These are phyloP conservation scores for Fusarium chuoi DNA, from an alignment of 2,329 filamentous ascomycete species.

Conservation along the genomic window DNA sequence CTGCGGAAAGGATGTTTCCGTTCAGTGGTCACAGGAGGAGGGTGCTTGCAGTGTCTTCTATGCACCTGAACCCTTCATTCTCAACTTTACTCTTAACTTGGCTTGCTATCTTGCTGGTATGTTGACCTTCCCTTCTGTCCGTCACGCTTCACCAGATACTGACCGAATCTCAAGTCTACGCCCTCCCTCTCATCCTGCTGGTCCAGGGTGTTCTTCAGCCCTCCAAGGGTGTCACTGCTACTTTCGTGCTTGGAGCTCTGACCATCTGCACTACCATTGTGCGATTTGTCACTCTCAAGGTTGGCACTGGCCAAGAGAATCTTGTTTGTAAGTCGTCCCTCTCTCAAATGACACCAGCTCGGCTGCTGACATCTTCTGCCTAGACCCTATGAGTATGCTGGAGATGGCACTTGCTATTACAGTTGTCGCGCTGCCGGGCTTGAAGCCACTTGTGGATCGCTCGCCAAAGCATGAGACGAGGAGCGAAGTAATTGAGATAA, in stretches of 20 bases:
- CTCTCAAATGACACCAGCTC: fast-evolving
- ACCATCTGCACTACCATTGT: slow-evolving; percentile 35
- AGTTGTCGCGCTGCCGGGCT: slow-evolving; percentile 35
- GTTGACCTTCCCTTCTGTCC: fast-evolving
- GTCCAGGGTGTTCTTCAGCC: slow-evolving; percentile 34
- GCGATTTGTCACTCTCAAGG: slow-evolving; percentile 28
- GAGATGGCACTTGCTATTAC: slow-evolving; percentile 33
- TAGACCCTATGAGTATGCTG: slow-evolving; percentile 39
- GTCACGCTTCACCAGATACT: not conserved
- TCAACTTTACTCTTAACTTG: slow-evolving; percentile 50
- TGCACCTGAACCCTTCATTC: slow-evolving; percentile 47
- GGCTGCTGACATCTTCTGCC: not conserved
- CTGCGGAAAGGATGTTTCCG: slow-evolving; percentile 48
- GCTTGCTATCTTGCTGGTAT: slow-evolving; percentile 48
- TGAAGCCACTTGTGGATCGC: slow-evolving; percentile 31
- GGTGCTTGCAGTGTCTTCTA: slow-evolving; percentile 51
- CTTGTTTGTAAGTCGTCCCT: slow-evolving; percentile 32
- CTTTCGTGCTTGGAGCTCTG: slow-evolving; percentile 31
- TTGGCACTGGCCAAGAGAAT: slow-evolving; percentile 36
- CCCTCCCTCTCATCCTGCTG: slow-evolving; percentile 46
- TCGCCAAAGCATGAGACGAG: slow-evolving; percentile 7
- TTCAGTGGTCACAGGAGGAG: slow-evolving; percentile 51
- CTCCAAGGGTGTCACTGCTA: slow-evolving; percentile 29
- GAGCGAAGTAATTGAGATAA: slow-evolving; percentile 6
- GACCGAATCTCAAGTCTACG: slow-evolving; percentile 40